Percentiles rank a stretch among this genome's conserved stretches.
phyloP scores from a whole-genome alignment of 768 basidiomycete species.

The Dacryopinax primogenitus region DNA sequence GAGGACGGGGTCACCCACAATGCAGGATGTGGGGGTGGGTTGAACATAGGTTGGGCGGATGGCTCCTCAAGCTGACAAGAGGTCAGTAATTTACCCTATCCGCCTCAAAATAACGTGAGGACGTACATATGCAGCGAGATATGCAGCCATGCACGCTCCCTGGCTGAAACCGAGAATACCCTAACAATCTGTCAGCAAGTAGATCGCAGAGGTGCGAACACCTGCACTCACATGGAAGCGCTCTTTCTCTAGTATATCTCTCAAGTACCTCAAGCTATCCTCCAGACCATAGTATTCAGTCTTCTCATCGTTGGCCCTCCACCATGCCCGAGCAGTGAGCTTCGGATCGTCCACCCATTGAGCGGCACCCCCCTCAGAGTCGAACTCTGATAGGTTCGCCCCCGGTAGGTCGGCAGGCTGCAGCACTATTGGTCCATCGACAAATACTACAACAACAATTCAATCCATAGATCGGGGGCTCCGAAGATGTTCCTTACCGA shows the following conservation, averaged over 20 bases:
- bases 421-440: constrained; percentile 57
- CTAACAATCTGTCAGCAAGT: constrained; percentile 27
- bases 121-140: constrained; percentile 56
- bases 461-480: background rate
- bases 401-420: constrained; percentile 41
- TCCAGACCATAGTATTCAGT: constrained; percentile 44
- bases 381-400: constrained; percentile 24
- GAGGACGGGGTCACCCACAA: constrained; percentile 36
- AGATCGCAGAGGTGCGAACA: background rate
- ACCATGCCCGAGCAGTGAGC: constrained; percentile 58
- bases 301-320: constrained; percentile 42
- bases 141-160: constrained; percentile 61
- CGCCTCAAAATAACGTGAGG: background rate
- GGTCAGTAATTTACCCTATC: background rate
- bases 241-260: constrained; percentile 43
- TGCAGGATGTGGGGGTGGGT: constrained; percentile 57
- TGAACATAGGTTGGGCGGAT: constrained; percentile 43
- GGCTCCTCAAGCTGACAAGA: constrained; percentile 41
- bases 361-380: background rate
- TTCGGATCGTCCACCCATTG: constrained; percentile 31
- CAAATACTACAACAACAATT: constrained; percentile 40
- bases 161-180: constrained; percentile 77
- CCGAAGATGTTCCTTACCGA: constrained; percentile 34
- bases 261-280: constrained; percentile 42
- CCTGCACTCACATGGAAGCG: constrained; percentile 48